Evolutionary conservation across 2,329 filamentous ascomycete species (phyloP), one percentile per base, ranked within the genome.

Genomic region (Diaporthe sp.): DNA sequence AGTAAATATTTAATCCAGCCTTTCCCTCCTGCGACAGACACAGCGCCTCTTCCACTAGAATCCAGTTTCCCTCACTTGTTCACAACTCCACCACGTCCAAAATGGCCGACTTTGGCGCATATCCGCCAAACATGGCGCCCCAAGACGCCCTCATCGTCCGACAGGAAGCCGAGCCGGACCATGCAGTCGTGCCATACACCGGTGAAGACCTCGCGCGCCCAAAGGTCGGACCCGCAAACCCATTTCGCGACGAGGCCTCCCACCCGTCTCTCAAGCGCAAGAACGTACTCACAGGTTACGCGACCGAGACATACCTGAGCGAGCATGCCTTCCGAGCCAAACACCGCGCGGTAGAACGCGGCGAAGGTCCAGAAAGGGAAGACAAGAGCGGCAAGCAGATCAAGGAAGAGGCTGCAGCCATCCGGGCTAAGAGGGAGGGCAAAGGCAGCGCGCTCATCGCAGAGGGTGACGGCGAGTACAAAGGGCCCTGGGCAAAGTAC

Each of bases 401-500:
- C 38, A 98, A 97, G 83, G 93, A 94, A 77, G 90, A 92, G 73
- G 92, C 92, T 7, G 91, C 91, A 50, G 87, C 87, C 74, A 86
- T 95, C 82, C 88, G 93, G 64, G 87, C 92, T n/a, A 94, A 92
- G 78, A 89, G 97, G 76, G 95, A 98, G 83, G 91, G 87, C 78
- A 98, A 97, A 81, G 97, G 97, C 64, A 92, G 96, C 81, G 91
- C 95, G 55, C 91, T 92, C 25, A 89, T 98, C 52, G 93, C 96
- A 0, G 96, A 98, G 80, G 97, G 97, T 0, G 92, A 95, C 10
- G 93, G 93, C 71, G 93, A 95, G 60, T 99, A 99, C 83, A 90
- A 97, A 50, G 97, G 97, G 0, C 97, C 97, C 0, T 99, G 97
- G 97, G 97, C 97, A 12, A 92, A 89, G 82, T 98, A 97, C 81